These are phyloP conservation scores for Leccinum uliginosum DNA, from an alignment of 768 basidiomycete species.

Conservation along the genomic window DNA sequence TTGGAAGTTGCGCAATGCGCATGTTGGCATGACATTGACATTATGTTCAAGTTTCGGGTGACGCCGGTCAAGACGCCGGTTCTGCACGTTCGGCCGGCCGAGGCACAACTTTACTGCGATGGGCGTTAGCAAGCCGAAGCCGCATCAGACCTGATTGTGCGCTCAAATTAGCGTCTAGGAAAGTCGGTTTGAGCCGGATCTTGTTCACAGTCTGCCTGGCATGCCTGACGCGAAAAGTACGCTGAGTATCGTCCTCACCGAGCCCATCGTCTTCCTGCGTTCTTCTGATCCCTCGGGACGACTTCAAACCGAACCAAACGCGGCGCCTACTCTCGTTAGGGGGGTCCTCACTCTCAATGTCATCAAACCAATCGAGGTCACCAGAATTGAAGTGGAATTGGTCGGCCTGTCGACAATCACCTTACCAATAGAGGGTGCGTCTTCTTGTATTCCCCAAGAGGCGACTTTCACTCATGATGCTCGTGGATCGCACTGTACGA, in stretches of 20 bases:
- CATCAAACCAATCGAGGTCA: slow-evolving; percentile 78
- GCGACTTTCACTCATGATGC: background rate
- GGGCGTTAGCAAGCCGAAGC: no score
- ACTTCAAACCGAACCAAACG: slow-evolving; percentile 30
- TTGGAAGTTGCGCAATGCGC: no score
- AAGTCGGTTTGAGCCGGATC: background rate
- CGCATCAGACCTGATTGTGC: background rate
- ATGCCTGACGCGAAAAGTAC: slow-evolving; percentile 36
- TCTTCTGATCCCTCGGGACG: slow-evolving; percentile 45
- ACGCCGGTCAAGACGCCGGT: no score
- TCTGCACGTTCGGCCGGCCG: no score
- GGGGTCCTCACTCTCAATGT: slow-evolving; percentile 62
- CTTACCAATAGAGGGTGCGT: slow-evolving; percentile 79
- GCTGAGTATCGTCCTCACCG: slow-evolving; percentile 59
- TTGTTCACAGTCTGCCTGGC: background rate
- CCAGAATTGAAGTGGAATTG: slow-evolving; percentile 79
- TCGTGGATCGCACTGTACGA: background rate
- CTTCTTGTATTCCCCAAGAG: background rate
- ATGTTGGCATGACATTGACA: no score
- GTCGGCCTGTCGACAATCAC: slow-evolving; percentile 62
- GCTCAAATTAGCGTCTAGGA: background rate
- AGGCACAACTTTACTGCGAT: background rate
- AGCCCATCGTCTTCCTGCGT: slow-evolving; percentile 71
- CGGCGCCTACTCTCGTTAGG: slow-evolving; percentile 59
- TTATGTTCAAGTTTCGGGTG: no score